These are phyloP conservation scores for Madurella mycetomatis DNA, from an alignment of 2,329 filamentous ascomycete species.

Conservation along the genomic window DNA sequence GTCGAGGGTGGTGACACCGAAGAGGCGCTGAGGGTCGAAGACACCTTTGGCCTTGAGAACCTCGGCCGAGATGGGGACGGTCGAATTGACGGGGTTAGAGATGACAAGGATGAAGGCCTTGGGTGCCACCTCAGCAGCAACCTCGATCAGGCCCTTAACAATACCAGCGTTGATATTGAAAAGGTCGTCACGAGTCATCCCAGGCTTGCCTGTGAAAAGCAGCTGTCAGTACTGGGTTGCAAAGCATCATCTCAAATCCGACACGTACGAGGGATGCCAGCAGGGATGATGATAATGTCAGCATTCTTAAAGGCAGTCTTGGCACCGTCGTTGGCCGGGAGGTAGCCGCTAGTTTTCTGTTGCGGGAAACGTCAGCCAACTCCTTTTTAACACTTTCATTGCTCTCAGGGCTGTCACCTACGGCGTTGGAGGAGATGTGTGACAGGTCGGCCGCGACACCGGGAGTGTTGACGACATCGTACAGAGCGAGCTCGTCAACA, in stretches of 20 bases:
- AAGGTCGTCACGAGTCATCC: conserved; percentile 98
- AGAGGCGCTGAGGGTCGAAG: conserved; percentile 93
- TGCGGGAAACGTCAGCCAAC: conserved; percentile 5
- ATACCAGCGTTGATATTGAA: conserved; percentile 99
- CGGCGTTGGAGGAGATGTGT: conserved; percentile 89
- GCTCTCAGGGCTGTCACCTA: conserved; percentile 35
- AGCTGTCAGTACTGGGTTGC: background rate
- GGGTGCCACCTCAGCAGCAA: conserved; percentile 79
- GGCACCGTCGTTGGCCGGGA: conserved; percentile 79
- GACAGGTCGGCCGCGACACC: conserved; percentile 95
- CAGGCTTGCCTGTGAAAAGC: conserved; percentile 73
- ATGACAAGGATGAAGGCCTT: conserved; percentile 96
- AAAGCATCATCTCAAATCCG: no score
- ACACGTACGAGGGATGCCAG: conserved; percentile 90
- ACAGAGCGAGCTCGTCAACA: conserved; percentile 89
- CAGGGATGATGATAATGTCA: conserved; percentile 95
- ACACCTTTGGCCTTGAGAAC: conserved; percentile 89
- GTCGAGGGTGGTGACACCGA: conserved; percentile 97
- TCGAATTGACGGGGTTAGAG: conserved; percentile 99
- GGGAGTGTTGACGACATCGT: conserved; percentile 99
- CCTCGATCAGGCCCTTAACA: conserved; percentile 88
- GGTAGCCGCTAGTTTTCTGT: conserved; percentile 81
- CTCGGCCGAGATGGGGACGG: conserved; percentile 94
- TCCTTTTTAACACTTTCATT: background rate
- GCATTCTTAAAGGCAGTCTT: conserved; percentile 87